Evolutionary conservation across 257 asterid genomes (phyloP).

Genomic region (Cynanchum wilfordii): DNA sequence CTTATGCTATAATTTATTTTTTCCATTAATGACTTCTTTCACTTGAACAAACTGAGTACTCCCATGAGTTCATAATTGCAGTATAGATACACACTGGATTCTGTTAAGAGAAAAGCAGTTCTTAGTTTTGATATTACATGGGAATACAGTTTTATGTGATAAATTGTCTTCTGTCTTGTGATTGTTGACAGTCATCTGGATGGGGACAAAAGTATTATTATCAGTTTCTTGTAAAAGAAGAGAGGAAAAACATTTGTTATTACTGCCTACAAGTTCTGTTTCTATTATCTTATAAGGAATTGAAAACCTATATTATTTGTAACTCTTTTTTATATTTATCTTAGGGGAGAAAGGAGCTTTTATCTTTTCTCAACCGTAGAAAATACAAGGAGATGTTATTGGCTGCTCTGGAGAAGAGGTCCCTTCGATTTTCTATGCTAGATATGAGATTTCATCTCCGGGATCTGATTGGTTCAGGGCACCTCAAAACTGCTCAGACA

Average conservation of each 20-base stretch:
- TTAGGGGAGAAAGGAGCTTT: conserved; percentile 93
- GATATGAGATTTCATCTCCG: conserved; percentile 95
- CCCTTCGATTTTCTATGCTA: conserved; percentile 62
- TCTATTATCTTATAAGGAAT: neutral
- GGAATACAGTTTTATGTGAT: neutral
- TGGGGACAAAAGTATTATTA: neutral
- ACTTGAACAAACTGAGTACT: neutral
- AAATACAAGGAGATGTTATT: conserved; percentile 83
- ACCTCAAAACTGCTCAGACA: conserved; percentile 62
- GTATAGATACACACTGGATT: neutral
- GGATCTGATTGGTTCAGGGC: conserved; percentile 89
- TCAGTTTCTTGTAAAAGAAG: neutral
- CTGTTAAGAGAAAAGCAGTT: neutral
- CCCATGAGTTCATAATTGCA: neutral
- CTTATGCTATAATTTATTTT: neutral
- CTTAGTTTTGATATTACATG: neutral
- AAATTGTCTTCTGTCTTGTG: neutral
- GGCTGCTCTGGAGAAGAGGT: conserved; percentile 71
- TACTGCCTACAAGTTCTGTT: neutral
- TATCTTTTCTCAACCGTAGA: conserved; percentile 70
- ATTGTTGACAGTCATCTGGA: neutral
- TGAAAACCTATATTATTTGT: neutral
- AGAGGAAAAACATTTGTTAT: neutral
- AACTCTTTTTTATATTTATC: conserved; percentile 9
- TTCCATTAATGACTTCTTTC: neutral